These are phyloP conservation scores for Pseudogymnoascus sp. DNA, from an alignment of 2,329 filamentous ascomycete species.

Conservation along the genomic window DNA sequence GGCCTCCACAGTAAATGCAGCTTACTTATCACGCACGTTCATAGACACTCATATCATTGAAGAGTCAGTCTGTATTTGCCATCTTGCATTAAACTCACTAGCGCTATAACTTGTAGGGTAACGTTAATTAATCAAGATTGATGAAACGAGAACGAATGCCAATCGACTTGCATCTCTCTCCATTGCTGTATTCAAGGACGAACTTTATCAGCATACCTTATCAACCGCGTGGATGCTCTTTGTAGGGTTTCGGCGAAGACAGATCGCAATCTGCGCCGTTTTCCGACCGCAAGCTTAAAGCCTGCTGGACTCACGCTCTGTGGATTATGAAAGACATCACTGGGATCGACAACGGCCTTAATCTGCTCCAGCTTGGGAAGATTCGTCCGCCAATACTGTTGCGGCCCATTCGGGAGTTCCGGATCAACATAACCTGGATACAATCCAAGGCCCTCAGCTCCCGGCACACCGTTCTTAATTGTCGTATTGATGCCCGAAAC, in stretches of 20 bases:
- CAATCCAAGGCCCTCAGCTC: conserved; percentile 36
- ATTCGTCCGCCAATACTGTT: conserved; percentile 47
- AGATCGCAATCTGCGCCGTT: not conserved
- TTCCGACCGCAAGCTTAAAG: not conserved
- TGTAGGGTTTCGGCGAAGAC: not conserved
- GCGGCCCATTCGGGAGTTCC: conserved; percentile 36
- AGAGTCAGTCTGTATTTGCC: no score
- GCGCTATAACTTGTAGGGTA: no score
- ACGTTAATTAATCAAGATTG: no score
- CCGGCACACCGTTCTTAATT: conserved; percentile 33
- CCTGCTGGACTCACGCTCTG: conserved; percentile 21
- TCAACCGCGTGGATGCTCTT: no score
- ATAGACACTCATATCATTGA: no score
- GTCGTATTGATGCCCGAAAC: conserved; percentile 43
- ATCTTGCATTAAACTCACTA: no score
- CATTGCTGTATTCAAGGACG: no score
- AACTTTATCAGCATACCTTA: no score
- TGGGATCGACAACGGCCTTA: conserved; percentile 46
- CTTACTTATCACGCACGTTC: no score
- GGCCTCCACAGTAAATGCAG: no score
- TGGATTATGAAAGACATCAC: conserved; percentile 50
- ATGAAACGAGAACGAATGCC: no score
- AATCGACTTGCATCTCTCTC: no score
- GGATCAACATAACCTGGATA: conserved; percentile 58
- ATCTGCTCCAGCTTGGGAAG: conserved; percentile 39